Evolutionary conservation across 352 stramenopile genomes (phyloP).

Genomic region (Thalassiosira hispida): DNA sequence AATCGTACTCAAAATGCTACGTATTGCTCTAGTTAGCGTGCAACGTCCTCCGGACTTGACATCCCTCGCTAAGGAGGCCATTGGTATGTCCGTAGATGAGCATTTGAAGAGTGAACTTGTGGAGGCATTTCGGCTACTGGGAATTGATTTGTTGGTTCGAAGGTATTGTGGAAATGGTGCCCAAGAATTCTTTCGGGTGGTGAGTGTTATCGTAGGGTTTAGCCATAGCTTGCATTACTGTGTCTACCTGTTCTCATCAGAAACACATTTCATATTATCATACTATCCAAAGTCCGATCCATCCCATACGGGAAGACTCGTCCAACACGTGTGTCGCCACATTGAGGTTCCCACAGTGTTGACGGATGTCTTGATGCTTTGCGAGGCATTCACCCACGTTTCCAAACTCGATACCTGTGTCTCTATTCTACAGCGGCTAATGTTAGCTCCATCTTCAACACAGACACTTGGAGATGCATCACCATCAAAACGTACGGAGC

Average conservation of each 20-base stretch:
- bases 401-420: constrained; percentile 64
- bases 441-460: constrained; percentile 23
- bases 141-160: constrained; percentile 76
- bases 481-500: constrained; percentile 28
- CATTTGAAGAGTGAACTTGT: constrained; percentile 72
- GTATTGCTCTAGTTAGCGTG: constrained; percentile 66
- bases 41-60: constrained; percentile 65
- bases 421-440: constrained; percentile 63
- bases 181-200: constrained; percentile 79
- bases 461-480: constrained; percentile 13
- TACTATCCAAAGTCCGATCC: constrained; percentile 54
- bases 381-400: constrained; percentile 79
- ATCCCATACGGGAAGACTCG: constrained; percentile 65
- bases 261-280: neutral
- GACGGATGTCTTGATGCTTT: constrained; percentile 70
- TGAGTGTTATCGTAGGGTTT: constrained; percentile 1
- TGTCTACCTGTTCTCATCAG: neutral
- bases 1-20: constrained; percentile 73
- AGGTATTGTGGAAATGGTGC: constrained; percentile 82
- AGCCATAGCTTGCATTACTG: neutral
- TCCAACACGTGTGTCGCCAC: constrained; percentile 76
- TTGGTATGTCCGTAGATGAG: constrained; percentile 69
- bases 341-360: constrained; percentile 60
- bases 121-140: constrained; percentile 76
- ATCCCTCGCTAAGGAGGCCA: constrained; percentile 66